Conservation (phyloP, 2,329 filamentous ascomycete species). For the Apiospora sp. region DNA sequence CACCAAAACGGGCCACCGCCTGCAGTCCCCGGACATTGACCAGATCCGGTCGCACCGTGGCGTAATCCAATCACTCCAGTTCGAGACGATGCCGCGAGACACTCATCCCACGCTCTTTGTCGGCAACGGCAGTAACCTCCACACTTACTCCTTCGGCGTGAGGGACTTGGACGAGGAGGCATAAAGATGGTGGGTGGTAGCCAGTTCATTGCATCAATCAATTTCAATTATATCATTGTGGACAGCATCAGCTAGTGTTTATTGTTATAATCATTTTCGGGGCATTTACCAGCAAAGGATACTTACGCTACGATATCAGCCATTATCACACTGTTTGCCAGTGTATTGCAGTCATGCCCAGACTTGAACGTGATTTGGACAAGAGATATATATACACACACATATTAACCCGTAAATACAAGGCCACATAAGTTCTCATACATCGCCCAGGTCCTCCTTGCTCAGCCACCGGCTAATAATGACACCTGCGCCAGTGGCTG, state of each 20-base stretch:
- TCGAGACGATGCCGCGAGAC: constrained; percentile 55
- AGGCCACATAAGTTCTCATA: neutral
- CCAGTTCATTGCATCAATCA: neutral
- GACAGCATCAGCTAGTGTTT: neutral
- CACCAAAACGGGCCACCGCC: constrained; percentile 50
- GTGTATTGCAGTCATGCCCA: neutral
- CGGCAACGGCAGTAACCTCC: constrained; percentile 46
- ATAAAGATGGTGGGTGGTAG: constrained; percentile 30
- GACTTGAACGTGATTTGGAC: neutral
- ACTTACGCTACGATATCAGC: too few relatives aligned
- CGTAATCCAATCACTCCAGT: constrained; percentile 54
- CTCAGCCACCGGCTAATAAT: neutral
- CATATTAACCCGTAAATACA: neutral
- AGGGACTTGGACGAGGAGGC: constrained; percentile 44
- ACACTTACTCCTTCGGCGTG: constrained; percentile 54
- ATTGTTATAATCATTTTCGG: neutral
- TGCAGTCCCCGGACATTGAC: constrained; percentile 41
- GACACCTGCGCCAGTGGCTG: neutral
- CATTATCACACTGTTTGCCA: too few relatives aligned
- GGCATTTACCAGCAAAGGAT: neutral
- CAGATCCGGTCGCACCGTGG: constrained; percentile 25
- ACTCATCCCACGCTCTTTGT: constrained; percentile 56
- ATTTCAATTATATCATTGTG: neutral
- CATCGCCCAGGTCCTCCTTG: neutral
- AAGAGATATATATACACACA: neutral